Evolutionary conservation across 2,329 filamentous ascomycete species (phyloP).

Genomic region (Colletotrichum sp.): DNA sequence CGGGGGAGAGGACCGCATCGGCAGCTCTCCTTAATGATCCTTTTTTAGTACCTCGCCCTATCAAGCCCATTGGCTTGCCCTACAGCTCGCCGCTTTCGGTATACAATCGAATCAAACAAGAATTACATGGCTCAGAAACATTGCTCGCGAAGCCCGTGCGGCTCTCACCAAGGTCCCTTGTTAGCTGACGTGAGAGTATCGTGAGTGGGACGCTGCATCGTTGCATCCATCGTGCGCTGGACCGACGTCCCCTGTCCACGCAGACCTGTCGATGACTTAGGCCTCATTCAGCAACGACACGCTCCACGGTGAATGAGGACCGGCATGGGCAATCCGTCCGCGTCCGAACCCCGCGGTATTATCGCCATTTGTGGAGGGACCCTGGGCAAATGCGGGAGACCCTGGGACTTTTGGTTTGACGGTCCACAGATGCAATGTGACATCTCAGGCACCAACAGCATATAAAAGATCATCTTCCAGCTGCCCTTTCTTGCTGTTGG

Average conservation of each 20-base stretch:
- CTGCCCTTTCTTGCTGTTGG: not conserved
- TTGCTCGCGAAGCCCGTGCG: not conserved
- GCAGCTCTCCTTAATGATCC: not conserved
- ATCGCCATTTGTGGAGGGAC: not conserved
- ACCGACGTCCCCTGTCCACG: not conserved
- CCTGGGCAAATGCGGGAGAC: not conserved
- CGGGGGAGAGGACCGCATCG: not conserved
- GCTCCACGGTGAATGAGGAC: not conserved
- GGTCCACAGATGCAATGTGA: slow-evolving; percentile 4
- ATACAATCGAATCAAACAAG: not conserved
- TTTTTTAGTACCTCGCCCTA: not conserved
- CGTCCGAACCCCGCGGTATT: not conserved
- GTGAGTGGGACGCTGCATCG: not conserved
- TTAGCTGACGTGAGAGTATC: slow-evolving; percentile 11
- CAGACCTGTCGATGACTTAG: not conserved
- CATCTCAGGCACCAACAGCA: not conserved
- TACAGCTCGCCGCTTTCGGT: not conserved
- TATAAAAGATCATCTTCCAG: not conserved
- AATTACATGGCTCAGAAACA: not conserved
- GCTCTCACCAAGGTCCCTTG: not conserved
- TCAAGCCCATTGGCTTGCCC: not conserved
- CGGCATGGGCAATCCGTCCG: not conserved
- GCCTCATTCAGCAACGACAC: not conserved
- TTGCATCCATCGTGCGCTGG: not conserved
- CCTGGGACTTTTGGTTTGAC: not conserved